Evolutionary conservation across 805 yeast species (phyloP).

Genomic region (Groenewaldozyma tartarivorans): DNA sequence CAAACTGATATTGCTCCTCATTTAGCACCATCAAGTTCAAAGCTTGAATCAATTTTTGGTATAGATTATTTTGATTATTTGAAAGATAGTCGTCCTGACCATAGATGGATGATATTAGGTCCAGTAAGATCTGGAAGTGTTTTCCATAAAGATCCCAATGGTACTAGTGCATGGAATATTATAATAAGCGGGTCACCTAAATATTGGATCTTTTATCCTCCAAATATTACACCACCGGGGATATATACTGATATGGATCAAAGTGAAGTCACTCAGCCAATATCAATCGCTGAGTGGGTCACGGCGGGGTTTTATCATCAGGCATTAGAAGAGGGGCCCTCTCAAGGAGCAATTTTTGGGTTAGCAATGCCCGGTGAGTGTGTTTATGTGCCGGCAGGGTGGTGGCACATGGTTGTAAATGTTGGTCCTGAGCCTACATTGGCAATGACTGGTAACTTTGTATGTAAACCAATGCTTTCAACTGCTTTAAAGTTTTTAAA

Average conservation of each 20-base stretch:
- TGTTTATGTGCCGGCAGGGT: constrained; percentile 85
- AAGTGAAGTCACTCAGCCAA: constrained; percentile 83
- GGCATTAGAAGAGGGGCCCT: constrained; percentile 34
- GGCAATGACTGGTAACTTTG: constrained; percentile 85
- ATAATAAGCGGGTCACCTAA: constrained; percentile 57
- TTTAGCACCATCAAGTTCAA: constrained; percentile 40
- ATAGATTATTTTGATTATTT: constrained; percentile 54
- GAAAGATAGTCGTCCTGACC: constrained; percentile 53
- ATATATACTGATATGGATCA: constrained; percentile 64
- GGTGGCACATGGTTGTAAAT: constrained; percentile 97
- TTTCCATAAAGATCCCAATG: constrained; percentile 88
- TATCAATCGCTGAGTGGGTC: constrained; percentile 91
- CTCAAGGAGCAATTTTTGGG: constrained; percentile 61
- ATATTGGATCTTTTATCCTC: constrained; percentile 86
- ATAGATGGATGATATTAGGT: constrained; percentile 87
- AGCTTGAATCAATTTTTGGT: constrained; percentile 39
- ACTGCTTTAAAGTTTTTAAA: constrained; percentile 58
- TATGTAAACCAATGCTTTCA: constrained; percentile 54
- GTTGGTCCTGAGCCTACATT: constrained; percentile 40
- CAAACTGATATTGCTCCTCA: constrained; percentile 18
- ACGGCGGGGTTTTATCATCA: constrained; percentile 61
- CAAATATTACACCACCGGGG: constrained; percentile 67
- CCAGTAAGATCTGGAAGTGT: constrained; percentile 78
- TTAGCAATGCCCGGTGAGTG: constrained; percentile 54
- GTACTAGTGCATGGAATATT: constrained; percentile 86